These are phyloP conservation scores for Vinca major DNA, from an alignment of 305 asterid genomes.

Conservation along the genomic window DNA sequence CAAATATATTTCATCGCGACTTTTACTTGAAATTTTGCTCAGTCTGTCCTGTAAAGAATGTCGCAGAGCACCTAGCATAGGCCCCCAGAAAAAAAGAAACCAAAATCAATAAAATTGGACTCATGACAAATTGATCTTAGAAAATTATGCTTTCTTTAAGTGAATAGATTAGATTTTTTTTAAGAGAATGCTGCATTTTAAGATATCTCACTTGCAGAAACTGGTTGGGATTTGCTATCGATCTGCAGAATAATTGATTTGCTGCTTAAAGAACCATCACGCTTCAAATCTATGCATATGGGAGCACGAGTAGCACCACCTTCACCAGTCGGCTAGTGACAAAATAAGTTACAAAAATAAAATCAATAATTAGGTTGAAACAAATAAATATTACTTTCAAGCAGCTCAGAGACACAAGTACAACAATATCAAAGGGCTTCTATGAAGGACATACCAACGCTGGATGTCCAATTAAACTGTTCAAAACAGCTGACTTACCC, in stretches of 20 bases:
- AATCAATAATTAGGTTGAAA: neutral
- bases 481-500: constrained; percentile 91
- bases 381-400: neutral
- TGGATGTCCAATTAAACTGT: constrained; percentile 94
- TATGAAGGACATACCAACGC: constrained; percentile 57
- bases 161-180: neutral
- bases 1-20: constrained; percentile 82
- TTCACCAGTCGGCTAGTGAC: constrained; percentile 93
- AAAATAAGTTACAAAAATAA: constrained; percentile 6
- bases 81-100: constrained; percentile 11
- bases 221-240: constrained; percentile 86
- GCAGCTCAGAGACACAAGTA: neutral
- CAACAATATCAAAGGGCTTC: constrained; percentile 8
- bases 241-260: constrained; percentile 80
- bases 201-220: constrained; percentile 76
- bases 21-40: constrained; percentile 76
- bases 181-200: neutral
- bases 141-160: neutral
- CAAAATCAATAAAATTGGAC: neutral
- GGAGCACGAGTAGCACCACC: constrained; percentile 99
- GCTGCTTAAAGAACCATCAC: constrained; percentile 86
- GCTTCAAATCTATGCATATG: constrained; percentile 73
- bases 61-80: constrained; percentile 77
- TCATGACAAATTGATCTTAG: neutral
- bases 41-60: constrained; percentile 88